These are phyloP conservation scores for Penicillium dipodomyicola DNA, from an alignment of 495 filamentous ascomycete species.

Conservation along the genomic window DNA sequence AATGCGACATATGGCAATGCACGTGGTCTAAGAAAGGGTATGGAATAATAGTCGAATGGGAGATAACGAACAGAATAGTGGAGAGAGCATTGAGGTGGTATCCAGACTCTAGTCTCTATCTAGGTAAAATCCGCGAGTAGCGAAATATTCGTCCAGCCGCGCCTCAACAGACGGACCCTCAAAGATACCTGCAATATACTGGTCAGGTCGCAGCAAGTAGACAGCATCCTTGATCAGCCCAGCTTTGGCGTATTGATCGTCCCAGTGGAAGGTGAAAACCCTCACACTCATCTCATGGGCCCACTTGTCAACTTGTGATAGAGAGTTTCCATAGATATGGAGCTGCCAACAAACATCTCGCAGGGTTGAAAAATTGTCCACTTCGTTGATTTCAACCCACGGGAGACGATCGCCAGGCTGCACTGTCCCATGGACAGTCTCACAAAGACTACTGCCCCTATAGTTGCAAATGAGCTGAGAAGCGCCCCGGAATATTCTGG, in stretches of 20 bases:
- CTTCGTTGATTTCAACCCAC: conserved; percentile 28
- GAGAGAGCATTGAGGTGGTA: not conserved
- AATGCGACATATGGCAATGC: not conserved
- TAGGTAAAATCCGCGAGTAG: conserved; percentile 1
- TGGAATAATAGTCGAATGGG: too few relatives aligned
- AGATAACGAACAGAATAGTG: not conserved
- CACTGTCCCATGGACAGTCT: conserved; percentile 15
- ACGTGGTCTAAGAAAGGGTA: not conserved
- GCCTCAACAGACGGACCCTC: conserved; percentile 9
- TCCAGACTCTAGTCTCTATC: not conserved
- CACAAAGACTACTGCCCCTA: conserved; percentile 24
- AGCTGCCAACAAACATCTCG: conserved; percentile 34
- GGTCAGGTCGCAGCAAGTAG: conserved; percentile 39
- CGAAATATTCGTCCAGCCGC: conserved; percentile 21
- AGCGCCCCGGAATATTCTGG: conserved; percentile 24
- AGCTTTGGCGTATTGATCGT: conserved; percentile 20
- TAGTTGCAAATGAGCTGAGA: conserved; percentile 38
- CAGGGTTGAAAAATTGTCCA: conserved; percentile 35
- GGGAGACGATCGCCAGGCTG: conserved; percentile 39
- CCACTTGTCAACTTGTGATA: conserved; percentile 28
- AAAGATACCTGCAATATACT: conserved; percentile 35
- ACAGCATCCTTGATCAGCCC: conserved; percentile 27
- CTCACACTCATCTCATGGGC: conserved; percentile 22
- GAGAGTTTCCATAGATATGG: conserved; percentile 32
- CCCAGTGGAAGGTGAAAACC: conserved; percentile 29